Percentiles rank a stretch among this genome's conserved stretches.
These are phyloP conservation scores for Chenopodium suecicum DNA, from an alignment of 148 eudicot species.

Conservation along the genomic window DNA sequence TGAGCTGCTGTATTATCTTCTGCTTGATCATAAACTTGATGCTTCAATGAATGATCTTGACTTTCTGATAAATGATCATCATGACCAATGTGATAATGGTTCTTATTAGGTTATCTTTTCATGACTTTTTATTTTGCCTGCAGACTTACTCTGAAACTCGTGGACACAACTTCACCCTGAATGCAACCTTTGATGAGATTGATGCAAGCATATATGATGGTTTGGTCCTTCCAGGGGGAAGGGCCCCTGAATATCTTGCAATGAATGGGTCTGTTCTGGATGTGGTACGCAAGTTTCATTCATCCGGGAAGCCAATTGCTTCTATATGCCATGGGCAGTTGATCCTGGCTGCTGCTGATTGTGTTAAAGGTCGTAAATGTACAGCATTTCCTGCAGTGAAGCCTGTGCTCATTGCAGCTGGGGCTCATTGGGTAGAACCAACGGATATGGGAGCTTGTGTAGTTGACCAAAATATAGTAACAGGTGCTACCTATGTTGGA, in stretches of 20 bases:
- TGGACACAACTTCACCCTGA: conserved; percentile 91
- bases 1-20: too few species aligned
- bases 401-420: conserved; percentile 84
- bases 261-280: conserved; percentile 60
- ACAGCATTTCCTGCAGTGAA: conserved; percentile 72
- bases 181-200: conserved; percentile 81
- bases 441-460: conserved; percentile 50
- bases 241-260: conserved; percentile 94
- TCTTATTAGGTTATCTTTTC: too few species aligned
- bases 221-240: conserved; percentile 83
- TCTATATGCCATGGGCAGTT: conserved; percentile 86
- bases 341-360: conserved; percentile 83
- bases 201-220: conserved; percentile 78
- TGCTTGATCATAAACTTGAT: too few species aligned
- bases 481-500: conserved; percentile 65
- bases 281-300: conserved; percentile 59
- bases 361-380: conserved; percentile 70
- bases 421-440: conserved; percentile 91
- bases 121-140: conserved; percentile 13
- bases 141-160: conserved; percentile 84
- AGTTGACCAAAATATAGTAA: conserved; percentile 74
- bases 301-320: conserved; percentile 70
- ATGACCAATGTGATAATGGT: too few species aligned
- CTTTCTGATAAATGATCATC: too few species aligned
- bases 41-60: too few species aligned